Evolutionary conservation across 1,284 basidiomycete species (phyloP), one percentile per base, ranked within the genome.

Genomic region (Tylopilus sp.): DNA sequence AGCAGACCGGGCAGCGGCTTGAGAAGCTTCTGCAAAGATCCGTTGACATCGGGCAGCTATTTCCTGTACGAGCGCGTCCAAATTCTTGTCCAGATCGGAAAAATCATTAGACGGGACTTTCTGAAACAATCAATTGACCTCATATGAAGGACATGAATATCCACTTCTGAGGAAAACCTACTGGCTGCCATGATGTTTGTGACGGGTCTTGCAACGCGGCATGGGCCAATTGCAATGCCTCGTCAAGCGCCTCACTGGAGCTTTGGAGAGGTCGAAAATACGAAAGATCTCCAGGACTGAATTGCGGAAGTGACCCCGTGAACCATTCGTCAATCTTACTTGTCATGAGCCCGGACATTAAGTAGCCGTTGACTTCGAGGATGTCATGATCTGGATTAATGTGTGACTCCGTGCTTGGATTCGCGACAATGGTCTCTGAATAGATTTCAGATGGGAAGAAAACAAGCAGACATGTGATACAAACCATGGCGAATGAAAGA

Each of bases 251-350:
- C 48, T 72, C 57, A 53, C 43, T 58, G 44, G 66, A 52, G 43
- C 50, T 59, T 53, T 57, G 65, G 55, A 65, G 69, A 33, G 70
- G 68, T 49, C 69, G 65, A 53, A 76, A 73, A 48, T 79, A 71
- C 48, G 81, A 81, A 46, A 87, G 67, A 63, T 86, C 82, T 57
- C 72, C 71, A 42, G 79, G 74, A 48, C 76, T 74, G 67, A 87
- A 84, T 57, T 69, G 72, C 42, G 88, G 84, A 47, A 75, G 69
- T 42, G 79, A 79, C 25, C 86, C 87, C 63, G 76, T 77, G 69
- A 92, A 92, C 86, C 88, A 92, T 58, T 77, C 78, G 73, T 91
- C 88, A 70, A 92, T 81, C 46, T 78, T 72, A 68, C 86, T 90
- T 43, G 75, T 74, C 52, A 79, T 74, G 44, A 92, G 78, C 45